Conservation (phyloP, 805 yeast species). For the Metschnikowia lachancei region DNA sequence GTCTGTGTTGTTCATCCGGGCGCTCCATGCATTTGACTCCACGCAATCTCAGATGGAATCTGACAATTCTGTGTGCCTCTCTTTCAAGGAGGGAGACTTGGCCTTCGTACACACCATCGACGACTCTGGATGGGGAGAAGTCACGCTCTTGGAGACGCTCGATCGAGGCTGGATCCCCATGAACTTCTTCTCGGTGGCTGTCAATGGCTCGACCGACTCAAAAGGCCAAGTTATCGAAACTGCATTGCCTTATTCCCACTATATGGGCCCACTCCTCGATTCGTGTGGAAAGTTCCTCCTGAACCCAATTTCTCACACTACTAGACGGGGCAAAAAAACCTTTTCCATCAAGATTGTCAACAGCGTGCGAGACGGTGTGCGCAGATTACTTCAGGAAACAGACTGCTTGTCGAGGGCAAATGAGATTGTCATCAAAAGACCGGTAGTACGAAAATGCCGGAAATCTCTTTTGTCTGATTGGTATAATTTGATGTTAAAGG, state of each 20-base stretch:
- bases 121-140: conserved; percentile 88
- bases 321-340: conserved; percentile 41
- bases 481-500: conserved; percentile 74
- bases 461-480: conserved; percentile 71
- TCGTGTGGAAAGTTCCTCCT: conserved; percentile 65
- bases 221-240: conserved; percentile 26
- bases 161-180: conserved; percentile 84
- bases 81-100: conserved; percentile 65
- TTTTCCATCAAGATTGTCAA: conserved; percentile 59
- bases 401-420: conserved; percentile 75
- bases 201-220: conserved; percentile 27
- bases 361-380: conserved; percentile 70
- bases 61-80: conserved; percentile 70
- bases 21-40: conserved; percentile 59
- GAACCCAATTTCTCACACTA: conserved; percentile 56
- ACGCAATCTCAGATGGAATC: conserved; percentile 57
- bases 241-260: conserved; percentile 27
- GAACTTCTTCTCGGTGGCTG: conserved; percentile 62
- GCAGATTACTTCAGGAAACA: conserved; percentile 59
- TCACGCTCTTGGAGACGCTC: conserved; percentile 60
- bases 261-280: conserved; percentile 53
- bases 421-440: conserved; percentile 61
- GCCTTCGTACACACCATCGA: conserved; percentile 79
- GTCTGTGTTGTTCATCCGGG: conserved; percentile 53
- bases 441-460: conserved; percentile 60